Evolutionary conservation across 2,329 filamentous ascomycete species (phyloP), one percentile per base, ranked within the genome.

Genomic region (Fusarium protoensiforme): DNA sequence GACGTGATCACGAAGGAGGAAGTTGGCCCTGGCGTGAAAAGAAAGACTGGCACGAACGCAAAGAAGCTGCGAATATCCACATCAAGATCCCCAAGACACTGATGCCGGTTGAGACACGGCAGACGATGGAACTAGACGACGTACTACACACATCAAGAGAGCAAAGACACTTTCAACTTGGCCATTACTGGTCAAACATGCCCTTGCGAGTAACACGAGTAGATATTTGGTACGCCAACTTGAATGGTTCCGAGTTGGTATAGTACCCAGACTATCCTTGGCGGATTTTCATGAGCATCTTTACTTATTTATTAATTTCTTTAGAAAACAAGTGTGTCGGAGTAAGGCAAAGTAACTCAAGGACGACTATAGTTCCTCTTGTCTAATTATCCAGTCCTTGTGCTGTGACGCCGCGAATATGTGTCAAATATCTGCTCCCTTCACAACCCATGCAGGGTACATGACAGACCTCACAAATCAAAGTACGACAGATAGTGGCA

Each of bases 1-100:
- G 1, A 39, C 3, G 18, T 13, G 38, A 39, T 20, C 0, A 20
- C 5, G 9, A 39, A 18, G 8, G 36, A 39, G 18, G 10, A 20
- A 39, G 6, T 9, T 2, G 20, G 1, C 1, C 1, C 10, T 4
- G 20, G 5, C 6, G 9, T 20, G 10, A 20, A 39, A 20, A 1
- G 11, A 20, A 6, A 11, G 5, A 39, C 18, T 24, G 24, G 24
- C 24, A 24, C 24, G 24, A 1, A 39, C 38, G 10, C 9, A 39
- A 20, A n/a, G 38, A 20, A 39, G 38, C 5, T 13, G 9, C 9
- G 5, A 11, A 39, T 5, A n/a, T 39, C n/a, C 18, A 18, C 36
- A 39, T 39, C 18, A 39, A 39, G 18, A 39, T 39, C 36, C 18
- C n/a, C 18, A 11, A n/a, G 18, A 39, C 18, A 10, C 8, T 10